Conservation (phyloP, 176 grass and related monocot genomes). For the Chrysopogon serrulatus region DNA sequence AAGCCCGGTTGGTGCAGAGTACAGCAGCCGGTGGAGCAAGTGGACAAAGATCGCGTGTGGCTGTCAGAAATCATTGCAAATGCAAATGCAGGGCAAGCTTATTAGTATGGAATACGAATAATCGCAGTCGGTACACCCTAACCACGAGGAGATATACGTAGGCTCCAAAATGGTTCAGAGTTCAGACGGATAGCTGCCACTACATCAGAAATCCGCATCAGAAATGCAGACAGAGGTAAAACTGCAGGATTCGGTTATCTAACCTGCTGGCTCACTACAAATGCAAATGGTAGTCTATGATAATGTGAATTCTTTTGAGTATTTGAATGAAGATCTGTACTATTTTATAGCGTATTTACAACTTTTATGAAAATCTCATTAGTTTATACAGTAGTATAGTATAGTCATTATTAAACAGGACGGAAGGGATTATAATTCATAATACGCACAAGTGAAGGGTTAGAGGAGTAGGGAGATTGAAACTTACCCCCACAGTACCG, state of each 20-base stretch:
- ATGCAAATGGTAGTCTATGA: background rate
- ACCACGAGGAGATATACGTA: background rate
- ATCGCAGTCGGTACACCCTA: background rate
- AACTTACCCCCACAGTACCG: constrained; percentile 33
- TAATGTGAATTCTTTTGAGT: background rate
- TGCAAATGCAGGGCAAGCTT: background rate
- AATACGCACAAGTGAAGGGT: too few relatives aligned
- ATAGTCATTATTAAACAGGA: too few relatives aligned
- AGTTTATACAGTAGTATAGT: too few relatives aligned
- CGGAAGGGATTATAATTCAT: too few relatives aligned
- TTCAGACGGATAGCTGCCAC: background rate
- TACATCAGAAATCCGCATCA: background rate
- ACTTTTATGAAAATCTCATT: too few relatives aligned
- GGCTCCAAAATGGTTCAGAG: background rate
- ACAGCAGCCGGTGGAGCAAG: background rate
- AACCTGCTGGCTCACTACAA: background rate
- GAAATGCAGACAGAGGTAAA: background rate
- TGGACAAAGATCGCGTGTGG: constrained; percentile 27
- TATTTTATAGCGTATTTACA: too few relatives aligned
- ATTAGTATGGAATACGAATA: background rate
- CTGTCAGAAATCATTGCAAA: background rate
- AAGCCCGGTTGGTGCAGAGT: background rate
- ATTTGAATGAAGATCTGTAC: background rate
- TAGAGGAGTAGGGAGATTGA: background rate
- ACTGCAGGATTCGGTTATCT: background rate